These are phyloP conservation scores for Takashimella koratensis DNA, from an alignment of 1,284 basidiomycete species.

Conservation along the genomic window DNA sequence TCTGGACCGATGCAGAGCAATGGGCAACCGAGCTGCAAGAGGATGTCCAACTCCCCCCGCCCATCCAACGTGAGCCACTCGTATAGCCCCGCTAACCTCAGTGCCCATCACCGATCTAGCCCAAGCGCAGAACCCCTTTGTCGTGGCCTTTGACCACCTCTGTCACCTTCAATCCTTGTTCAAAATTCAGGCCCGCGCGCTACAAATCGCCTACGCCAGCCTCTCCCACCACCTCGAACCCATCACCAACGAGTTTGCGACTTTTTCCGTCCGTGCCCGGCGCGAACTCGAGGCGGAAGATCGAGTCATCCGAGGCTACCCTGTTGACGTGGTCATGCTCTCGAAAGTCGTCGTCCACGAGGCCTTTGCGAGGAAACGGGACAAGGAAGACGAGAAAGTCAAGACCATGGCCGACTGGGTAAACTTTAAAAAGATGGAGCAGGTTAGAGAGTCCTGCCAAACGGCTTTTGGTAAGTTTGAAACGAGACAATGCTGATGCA, in stretches of 20 bases:
- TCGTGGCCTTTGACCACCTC: slow-evolving; percentile 40
- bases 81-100: not conserved
- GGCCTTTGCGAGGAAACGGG: slow-evolving; percentile 28
- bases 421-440: slow-evolving; percentile 43
- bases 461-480: slow-evolving; percentile 29
- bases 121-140: slow-evolving; percentile 36
- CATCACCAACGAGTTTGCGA: slow-evolving; percentile 32
- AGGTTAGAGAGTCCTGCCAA: slow-evolving; percentile 40
- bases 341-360: slow-evolving; percentile 39
- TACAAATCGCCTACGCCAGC: slow-evolving; percentile 43
- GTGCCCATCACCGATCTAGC: slow-evolving; percentile 9
- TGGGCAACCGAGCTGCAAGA: slow-evolving; percentile 38
- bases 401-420: slow-evolving; percentile 46
- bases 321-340: slow-evolving; percentile 40
- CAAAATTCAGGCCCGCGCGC: slow-evolving; percentile 35
- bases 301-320: slow-evolving; percentile 27
- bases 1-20: slow-evolving; percentile 40
- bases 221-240: slow-evolving; percentile 39
- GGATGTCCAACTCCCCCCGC: slow-evolving; percentile 35
- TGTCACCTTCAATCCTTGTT: slow-evolving; percentile 42
- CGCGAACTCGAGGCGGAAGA: slow-evolving; percentile 32
- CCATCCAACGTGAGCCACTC: slow-evolving; percentile 29
- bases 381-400: slow-evolving; percentile 24
- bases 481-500: slow-evolving; percentile 8
- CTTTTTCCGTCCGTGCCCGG: slow-evolving; percentile 31